These are phyloP conservation scores for Ogataea sp. DNA, from an alignment of 805 yeast genomes.

Conservation along the genomic window DNA sequence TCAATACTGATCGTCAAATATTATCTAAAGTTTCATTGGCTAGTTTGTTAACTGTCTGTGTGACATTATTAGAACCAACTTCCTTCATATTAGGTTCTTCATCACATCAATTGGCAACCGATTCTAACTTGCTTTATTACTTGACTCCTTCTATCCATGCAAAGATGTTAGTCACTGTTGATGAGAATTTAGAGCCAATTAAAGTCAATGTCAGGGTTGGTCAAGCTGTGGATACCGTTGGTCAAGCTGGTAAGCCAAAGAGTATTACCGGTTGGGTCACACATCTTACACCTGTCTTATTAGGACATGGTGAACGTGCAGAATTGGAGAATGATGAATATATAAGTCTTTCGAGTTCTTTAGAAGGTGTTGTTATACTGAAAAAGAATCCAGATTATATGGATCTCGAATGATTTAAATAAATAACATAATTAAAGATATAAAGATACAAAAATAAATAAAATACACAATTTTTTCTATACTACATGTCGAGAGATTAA, in stretches of 20 bases:
- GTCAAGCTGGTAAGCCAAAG: constrained; percentile 98
- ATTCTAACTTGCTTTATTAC: constrained; percentile 76
- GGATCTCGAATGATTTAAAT: constrained; percentile 26
- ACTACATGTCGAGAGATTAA: too few species aligned
- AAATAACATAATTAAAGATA: not conserved
- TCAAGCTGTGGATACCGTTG: constrained; percentile 97
- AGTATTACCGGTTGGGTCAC: constrained; percentile 99
- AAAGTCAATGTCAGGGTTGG: constrained; percentile 98
- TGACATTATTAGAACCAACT: constrained; percentile 80
- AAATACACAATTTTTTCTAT: too few species aligned
- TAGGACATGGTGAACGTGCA: constrained; percentile 93
- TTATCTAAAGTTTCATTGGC: constrained; percentile 87
- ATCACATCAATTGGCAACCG: constrained; percentile 12
- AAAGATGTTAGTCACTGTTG: constrained; percentile 86
- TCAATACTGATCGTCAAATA: constrained; percentile 80
- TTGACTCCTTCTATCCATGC: constrained; percentile 87
- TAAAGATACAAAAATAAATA: not conserved
- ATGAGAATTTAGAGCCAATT: constrained; percentile 81
- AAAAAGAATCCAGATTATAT: constrained; percentile 83
- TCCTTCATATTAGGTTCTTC: constrained; percentile 68
- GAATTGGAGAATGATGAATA: constrained; percentile 95
- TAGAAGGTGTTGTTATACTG: constrained; percentile 91
- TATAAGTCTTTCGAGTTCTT: constrained; percentile 65
- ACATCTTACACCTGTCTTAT: constrained; percentile 91
- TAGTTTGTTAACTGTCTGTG: constrained; percentile 73